phyloP scores from a whole-genome alignment of 371 early-diverging fungal species.

The Saksenaea vasiformis region DNA sequence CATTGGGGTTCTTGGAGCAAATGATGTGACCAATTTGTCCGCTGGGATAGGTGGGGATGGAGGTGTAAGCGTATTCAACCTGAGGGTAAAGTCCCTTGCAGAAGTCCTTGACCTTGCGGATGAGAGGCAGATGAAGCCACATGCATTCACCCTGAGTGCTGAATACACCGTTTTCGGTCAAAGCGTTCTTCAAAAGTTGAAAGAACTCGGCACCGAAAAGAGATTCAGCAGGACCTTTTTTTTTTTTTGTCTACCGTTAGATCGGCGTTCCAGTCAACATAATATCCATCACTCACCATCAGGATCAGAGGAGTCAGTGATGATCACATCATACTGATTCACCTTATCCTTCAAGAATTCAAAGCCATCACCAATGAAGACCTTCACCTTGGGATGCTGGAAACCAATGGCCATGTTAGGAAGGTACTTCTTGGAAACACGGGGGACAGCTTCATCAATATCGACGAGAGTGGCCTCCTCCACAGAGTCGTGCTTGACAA shows the following conservation, averaged over 20 bases:
- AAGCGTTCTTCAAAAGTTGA: constrained; percentile 87
- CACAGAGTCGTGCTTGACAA: constrained; percentile 93
- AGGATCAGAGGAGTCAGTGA: constrained; percentile 98
- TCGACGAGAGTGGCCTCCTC: constrained; percentile 92
- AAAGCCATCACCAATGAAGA: constrained; percentile 95
- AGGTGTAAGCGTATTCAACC: constrained; percentile 91
- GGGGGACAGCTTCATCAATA: constrained; percentile 94
- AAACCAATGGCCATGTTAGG: constrained; percentile 95
- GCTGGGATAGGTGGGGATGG: constrained; percentile 96
- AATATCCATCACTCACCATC: constrained; percentile 60
- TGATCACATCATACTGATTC: constrained; percentile 93
- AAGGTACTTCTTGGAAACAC: constrained; percentile 89
- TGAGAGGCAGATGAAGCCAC: constrained; percentile 93
- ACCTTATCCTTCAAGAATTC: constrained; percentile 86
- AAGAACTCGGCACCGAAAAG: constrained; percentile 92
- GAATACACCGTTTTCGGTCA: constrained; percentile 90
- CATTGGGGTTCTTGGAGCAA: constrained; percentile 78
- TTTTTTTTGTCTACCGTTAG: neutral
- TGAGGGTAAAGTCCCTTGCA: constrained; percentile 81
- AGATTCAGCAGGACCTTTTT: constrained; percentile 92
- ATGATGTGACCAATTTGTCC: constrained; percentile 97
- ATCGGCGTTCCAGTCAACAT: neutral
- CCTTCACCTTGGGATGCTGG: constrained; percentile 90
- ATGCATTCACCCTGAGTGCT: constrained; percentile 98
- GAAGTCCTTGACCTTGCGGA: constrained; percentile 83